These are phyloP conservation scores for Xylariaceae sp. DNA, from an alignment of 2,329 filamentous ascomycete genomes.

Conservation along the genomic window DNA sequence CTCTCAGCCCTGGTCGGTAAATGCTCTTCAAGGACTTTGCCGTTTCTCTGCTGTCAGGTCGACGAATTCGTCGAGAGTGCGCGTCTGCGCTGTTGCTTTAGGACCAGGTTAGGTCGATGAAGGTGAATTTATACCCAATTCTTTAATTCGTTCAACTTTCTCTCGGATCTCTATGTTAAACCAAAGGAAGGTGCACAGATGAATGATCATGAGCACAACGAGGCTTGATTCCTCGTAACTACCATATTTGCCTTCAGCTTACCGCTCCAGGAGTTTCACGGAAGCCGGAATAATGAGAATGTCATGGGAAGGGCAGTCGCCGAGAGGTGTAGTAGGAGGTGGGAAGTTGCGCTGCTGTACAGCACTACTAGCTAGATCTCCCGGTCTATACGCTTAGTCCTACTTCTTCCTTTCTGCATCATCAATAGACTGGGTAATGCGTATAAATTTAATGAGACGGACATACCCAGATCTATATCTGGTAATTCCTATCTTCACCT, in stretches of 20 bases:
- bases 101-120: not conserved
- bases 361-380: too few relatives aligned
- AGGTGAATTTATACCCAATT: constrained; percentile 8
- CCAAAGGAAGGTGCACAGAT: not conserved
- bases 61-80: not conserved
- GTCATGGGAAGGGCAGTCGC: too few relatives aligned
- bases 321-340: too few relatives aligned
- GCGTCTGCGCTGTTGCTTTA: not conserved
- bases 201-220: not conserved
- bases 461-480: not conserved
- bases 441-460: too few relatives aligned
- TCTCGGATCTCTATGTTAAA: not conserved
- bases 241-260: too few relatives aligned
- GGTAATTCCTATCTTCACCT: not conserved
- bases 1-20: constrained; percentile 53
- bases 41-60: not conserved
- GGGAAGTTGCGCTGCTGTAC: too few relatives aligned
- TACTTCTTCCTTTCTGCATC: too few relatives aligned
- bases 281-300: too few relatives aligned
- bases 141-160: not conserved
- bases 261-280: too few relatives aligned
- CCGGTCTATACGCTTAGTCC: too few relatives aligned
- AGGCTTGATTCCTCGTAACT: not conserved
- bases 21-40: not conserved
- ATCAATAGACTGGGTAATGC: too few relatives aligned